Evolutionary conservation across 106 monocot species (phyloP), one percentile per base, ranked within the genome.

Genomic region (Cymbidium sinense): DNA sequence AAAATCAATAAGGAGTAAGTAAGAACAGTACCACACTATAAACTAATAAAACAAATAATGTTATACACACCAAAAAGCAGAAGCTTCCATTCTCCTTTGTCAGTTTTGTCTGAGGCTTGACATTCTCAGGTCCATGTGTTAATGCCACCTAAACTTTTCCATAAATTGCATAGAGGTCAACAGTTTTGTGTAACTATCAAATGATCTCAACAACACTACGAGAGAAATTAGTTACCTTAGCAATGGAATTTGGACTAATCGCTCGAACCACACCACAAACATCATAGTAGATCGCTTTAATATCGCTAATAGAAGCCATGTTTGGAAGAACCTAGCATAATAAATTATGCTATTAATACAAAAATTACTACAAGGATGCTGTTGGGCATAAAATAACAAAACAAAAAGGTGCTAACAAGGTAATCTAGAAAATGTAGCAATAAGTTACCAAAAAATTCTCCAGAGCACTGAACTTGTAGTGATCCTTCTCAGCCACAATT

Each of bases 391-490:
- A 80, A 73, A 43, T 23, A 27, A 25, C 27, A 79, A 58, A 43
- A 58, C 12, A 19, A 41, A 36, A 7, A 36, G 33, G 17, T 11
- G 12, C 33, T 33, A 69, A 72, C 39, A 72, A 0, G 34, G 34
- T 6, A 18, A 21, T 72, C 7, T n/a, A 72, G 21, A 72, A 72
- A 20, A 39, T 27, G 44, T 10, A 43, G 23, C 15, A 74, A 25
- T 18, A 43, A 74, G 27, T 81, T 90, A 94, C 98, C 95, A 95
- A 79, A 75, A 90, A 99, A 81, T 95, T 92, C 44, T 99, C 83
- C 36, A 99, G 75, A 70, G 36, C 54, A 35, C 77, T 83, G 81
- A 99, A 99, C 75, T 84, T 89, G 76, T 90, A 99, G 34, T 99
- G 99, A 10, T 86, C 87, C 83, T 93, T 99, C 78, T 87, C 76